Conservation (phyloP, 805 yeast species). For the Candida qinlingensis region DNA sequence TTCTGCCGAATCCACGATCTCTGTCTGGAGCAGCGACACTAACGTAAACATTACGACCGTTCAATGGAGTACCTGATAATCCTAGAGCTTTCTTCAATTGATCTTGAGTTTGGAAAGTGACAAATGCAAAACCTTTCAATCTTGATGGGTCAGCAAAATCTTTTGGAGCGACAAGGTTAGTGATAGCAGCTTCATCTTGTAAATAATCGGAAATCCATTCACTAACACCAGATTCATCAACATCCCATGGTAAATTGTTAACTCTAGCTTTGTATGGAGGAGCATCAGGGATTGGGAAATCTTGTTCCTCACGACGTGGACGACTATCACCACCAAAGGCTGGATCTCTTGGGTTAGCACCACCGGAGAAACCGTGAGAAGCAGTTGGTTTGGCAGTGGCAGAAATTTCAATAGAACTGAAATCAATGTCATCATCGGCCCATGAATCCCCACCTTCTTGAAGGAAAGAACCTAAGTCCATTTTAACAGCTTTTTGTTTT, state of each 20-base stretch:
- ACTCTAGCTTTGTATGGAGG: slow-evolving; percentile 93
- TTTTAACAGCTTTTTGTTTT: slow-evolving; percentile 60
- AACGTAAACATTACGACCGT: slow-evolving; percentile 64
- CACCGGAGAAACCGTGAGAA: slow-evolving; percentile 26
- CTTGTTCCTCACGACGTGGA: slow-evolving; percentile 48
- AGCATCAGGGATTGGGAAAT: slow-evolving; percentile 80
- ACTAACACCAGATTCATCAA: slow-evolving; percentile 55
- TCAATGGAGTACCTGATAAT: slow-evolving; percentile 62
- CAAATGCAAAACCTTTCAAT: slow-evolving; percentile 84
- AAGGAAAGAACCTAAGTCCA: slow-evolving; percentile 85
- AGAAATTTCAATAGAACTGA: slow-evolving; percentile 55
- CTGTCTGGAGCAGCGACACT: slow-evolving; percentile 75
- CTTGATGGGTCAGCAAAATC: slow-evolving; percentile 56
- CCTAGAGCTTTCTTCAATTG: slow-evolving; percentile 70
- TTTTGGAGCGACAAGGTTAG: slow-evolving; percentile 66
- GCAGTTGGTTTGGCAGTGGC: slow-evolving; percentile 28
- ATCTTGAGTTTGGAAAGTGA: slow-evolving; percentile 73
- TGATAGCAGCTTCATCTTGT: slow-evolving; percentile 48
- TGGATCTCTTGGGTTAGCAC: slow-evolving; percentile 33
- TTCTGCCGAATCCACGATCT: slow-evolving; percentile 35
- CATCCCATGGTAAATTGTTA: slow-evolving; percentile 80
- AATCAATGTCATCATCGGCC: slow-evolving; percentile 83
- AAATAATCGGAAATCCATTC: slow-evolving; percentile 56
- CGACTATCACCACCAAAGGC: slow-evolving; percentile 32
- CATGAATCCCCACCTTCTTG: slow-evolving; percentile 75